phyloP scores from a whole-genome alignment of 1,139 yeast species.

The Kurtzmaniella quercitrusa region DNA sequence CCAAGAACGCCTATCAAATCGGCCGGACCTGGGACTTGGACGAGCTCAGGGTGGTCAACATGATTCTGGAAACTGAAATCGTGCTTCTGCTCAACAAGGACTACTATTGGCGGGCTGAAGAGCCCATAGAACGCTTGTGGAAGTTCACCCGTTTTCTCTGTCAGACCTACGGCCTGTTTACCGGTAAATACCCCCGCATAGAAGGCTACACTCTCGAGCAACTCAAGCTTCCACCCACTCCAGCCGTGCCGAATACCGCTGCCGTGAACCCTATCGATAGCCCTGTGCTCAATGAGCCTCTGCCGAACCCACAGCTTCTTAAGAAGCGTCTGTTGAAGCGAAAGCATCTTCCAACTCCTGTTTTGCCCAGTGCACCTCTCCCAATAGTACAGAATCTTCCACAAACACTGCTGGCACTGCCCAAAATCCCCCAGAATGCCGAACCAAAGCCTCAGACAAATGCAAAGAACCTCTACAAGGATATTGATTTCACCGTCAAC shows the following conservation, averaged over 20 bases:
- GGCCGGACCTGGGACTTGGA: conserved; percentile 92
- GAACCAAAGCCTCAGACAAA: background rate
- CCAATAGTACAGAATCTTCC: conserved; percentile 14
- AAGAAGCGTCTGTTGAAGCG: conserved; percentile 24
- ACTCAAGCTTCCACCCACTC: conserved; percentile 30
- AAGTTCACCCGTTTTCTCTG: conserved; percentile 60
- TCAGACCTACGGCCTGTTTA: conserved; percentile 61
- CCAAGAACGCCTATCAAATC: conserved; percentile 70
- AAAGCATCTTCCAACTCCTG: conserved; percentile 24
- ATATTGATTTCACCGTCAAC: conserved; percentile 41
- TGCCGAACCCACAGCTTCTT: conserved; percentile 21
- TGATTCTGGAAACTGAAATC: conserved; percentile 54
- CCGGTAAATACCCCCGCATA: conserved; percentile 61
- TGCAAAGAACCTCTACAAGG: conserved; percentile 24
- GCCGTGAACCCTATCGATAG: conserved; percentile 7
- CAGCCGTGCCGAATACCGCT: conserved; percentile 11
- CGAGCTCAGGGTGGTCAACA: conserved; percentile 57
- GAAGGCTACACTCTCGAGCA: conserved; percentile 33
- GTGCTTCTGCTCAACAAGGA: conserved; percentile 64
- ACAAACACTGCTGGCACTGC: background rate
- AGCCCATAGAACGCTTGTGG: conserved; percentile 57
- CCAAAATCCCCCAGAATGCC: conserved; percentile 1
- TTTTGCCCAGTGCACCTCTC: conserved; percentile 8
- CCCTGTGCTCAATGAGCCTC: conserved; percentile 17
- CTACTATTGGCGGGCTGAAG: conserved; percentile 81